phyloP scores from a whole-genome alignment of 1,139 yeast species.

The Debaryomyces coudertii region DNA sequence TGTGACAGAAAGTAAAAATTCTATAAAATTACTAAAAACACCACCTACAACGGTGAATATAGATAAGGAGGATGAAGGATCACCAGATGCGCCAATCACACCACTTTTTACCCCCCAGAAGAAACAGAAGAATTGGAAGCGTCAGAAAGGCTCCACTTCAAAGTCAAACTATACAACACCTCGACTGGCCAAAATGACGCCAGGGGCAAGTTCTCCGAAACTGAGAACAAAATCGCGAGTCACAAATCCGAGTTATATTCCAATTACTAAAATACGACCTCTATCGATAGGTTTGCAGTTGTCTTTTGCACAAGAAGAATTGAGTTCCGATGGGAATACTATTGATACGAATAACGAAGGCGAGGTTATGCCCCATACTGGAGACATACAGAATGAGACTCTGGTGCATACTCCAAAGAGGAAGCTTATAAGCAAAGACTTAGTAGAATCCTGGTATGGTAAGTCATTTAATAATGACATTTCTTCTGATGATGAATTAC shows the following conservation, averaged over 20 bases:
- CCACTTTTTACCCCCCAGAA: background rate
- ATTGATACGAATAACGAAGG: background rate
- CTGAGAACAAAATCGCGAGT: background rate
- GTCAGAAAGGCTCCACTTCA: background rate
- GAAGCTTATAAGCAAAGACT: conserved; percentile 39
- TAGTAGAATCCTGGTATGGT: conserved; percentile 45
- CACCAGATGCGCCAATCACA: background rate
- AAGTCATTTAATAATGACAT: conserved; percentile 30
- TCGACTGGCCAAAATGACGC: background rate
- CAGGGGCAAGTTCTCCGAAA: background rate
- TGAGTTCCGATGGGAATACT: background rate
- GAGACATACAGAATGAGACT: background rate
- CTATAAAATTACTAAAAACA: background rate
- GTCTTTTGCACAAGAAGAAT: background rate
- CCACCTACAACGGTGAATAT: background rate
- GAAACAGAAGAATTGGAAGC: background rate
- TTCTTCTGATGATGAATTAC: conserved; percentile 37
- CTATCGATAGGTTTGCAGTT: background rate
- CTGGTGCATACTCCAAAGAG: conserved; percentile 33
- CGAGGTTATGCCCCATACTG: background rate
- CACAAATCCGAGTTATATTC: background rate
- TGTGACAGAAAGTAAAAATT: conserved; percentile 1
- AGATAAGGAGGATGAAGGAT: background rate
- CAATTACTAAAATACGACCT: background rate
- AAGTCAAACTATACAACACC: background rate